Conservation (phyloP, 2,329 filamentous ascomycete species). For the Pezicula neosporulosa region DNA sequence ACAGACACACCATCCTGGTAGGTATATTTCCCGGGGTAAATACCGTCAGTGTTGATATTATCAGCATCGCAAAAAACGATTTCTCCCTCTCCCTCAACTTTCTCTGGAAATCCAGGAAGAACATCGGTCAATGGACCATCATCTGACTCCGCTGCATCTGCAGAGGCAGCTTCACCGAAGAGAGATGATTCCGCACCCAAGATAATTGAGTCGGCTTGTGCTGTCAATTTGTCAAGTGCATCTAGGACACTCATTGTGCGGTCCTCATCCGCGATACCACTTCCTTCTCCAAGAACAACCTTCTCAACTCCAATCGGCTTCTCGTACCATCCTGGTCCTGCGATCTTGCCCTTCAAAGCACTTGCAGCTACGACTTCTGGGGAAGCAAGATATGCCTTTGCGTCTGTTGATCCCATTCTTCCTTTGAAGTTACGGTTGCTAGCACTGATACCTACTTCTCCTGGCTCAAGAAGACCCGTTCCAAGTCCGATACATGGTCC, state of each 20-base stretch:
- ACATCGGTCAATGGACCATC: conserved; percentile 59
- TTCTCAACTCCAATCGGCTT: conserved; percentile 65
- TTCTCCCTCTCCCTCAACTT: conserved; percentile 80
- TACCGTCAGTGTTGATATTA: conserved; percentile 88
- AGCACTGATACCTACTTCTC: conserved; percentile 83
- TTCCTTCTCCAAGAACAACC: conserved; percentile 69
- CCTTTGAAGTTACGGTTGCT: conserved; percentile 91
- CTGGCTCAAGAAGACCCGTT: conserved; percentile 70
- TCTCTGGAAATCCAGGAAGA: conserved; percentile 81
- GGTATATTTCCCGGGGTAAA: conserved; percentile 89
- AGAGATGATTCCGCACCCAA: conserved; percentile 30
- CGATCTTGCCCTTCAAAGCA: conserved; percentile 68
- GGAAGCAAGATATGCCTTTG: conserved; percentile 81
- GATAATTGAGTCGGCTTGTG: conserved; percentile 54
- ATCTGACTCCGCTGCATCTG: conserved; percentile 22
- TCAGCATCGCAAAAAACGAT: conserved; percentile 84
- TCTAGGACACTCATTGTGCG: conserved; percentile 65
- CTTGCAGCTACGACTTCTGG: conserved; percentile 92
- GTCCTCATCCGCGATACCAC: conserved; percentile 60
- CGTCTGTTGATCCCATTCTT: conserved; percentile 77
- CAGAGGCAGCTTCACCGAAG: conserved; percentile 18
- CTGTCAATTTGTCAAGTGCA: conserved; percentile 68
- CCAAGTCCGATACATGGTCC: conserved; percentile 85
- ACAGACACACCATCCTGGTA: conserved; percentile 80
- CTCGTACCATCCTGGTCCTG: conserved; percentile 76